Percentiles rank a stretch among this genome's conserved stretches.
These are phyloP conservation scores for Sphagnum tenellum DNA, from an alignment of 225 moss, liverwort and hornwort species.

Conservation along the genomic window DNA sequence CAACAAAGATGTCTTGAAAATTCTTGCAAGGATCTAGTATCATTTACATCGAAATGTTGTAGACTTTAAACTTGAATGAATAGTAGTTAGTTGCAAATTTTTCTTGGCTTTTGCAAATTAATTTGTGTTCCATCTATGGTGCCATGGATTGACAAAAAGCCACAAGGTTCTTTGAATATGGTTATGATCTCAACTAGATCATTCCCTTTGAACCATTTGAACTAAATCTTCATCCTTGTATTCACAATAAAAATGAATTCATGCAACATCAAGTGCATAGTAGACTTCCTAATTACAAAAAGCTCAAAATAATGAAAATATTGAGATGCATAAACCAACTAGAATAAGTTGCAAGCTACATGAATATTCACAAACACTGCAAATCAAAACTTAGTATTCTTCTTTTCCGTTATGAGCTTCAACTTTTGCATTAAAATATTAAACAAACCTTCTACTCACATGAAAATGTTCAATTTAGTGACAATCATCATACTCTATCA, in stretches of 20 bases:
- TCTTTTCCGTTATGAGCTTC: not conserved
- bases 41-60: not conserved
- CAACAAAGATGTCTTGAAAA: not conserved
- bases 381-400: not conserved
- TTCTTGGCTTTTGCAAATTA: no score
- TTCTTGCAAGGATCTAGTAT: not conserved
- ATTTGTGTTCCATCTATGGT: not conserved
- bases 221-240: not conserved
- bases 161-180: not conserved
- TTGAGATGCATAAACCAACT: not conserved
- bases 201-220: not conserved
- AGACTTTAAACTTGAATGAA: not conserved
- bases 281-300: not conserved
- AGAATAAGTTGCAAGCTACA: not conserved
- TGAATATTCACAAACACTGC: not conserved
- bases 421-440: not conserved
- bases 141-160: not conserved
- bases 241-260: not conserved
- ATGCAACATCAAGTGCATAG: not conserved
- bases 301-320: not conserved
- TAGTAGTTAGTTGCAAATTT: not conserved
- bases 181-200: not conserved
- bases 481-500: not conserved
- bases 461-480: not conserved
- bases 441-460: not conserved